Base-by-base conservation (phyloP, 208 protist genomes). In the Blastocrithidia nonstop region DNA sequence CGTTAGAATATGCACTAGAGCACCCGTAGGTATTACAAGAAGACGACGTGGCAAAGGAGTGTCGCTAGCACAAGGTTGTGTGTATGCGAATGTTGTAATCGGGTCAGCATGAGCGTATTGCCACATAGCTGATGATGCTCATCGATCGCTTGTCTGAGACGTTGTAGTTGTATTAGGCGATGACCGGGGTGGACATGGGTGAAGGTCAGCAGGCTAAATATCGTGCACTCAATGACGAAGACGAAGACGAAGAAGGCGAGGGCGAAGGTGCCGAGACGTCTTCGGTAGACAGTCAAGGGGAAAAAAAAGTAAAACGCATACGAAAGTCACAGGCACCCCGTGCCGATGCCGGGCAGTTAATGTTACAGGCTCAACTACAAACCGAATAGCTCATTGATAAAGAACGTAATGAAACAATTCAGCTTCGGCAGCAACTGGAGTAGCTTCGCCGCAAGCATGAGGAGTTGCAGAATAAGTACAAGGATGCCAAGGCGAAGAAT, bases 381-480 rank as follows among this genome's bases (percentile, higher is more conserved):
- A 75, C 71, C 23, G 61, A 87, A 43, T 45, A 88, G 50, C 37
- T 89, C 13, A 66, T 88, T 46, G 58, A 83, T 39, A 44, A 64
- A 36, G 76, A 89, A 55, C 75, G 73, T 32, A 45, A 21, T 27
- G 74, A 88, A 54, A 63, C 51, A 16, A 54, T 71, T 3, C 23
- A 71, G 42, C 63, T 88, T 20, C 76, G 70, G 32, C 41, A 50
- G 28, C 62, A 89, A 49, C 67, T 88, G n/a, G 77, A 86, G 46
- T 71, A 80, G 22, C 64, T 89, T 7, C 79, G 68, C 36, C 62
- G 51, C 37, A 75, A 86, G 57, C 63, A 89, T 57, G 84, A 86
- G 50, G 68, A 93, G 20, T 50, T 93, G 28, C 76, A 88, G 47
- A 84, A 83, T 55, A 93, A 93, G 59, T 93, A 87, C 66, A 93